Evolutionary conservation across 306 rosid species (phyloP).

Genomic region (Corylus avellana): DNA sequence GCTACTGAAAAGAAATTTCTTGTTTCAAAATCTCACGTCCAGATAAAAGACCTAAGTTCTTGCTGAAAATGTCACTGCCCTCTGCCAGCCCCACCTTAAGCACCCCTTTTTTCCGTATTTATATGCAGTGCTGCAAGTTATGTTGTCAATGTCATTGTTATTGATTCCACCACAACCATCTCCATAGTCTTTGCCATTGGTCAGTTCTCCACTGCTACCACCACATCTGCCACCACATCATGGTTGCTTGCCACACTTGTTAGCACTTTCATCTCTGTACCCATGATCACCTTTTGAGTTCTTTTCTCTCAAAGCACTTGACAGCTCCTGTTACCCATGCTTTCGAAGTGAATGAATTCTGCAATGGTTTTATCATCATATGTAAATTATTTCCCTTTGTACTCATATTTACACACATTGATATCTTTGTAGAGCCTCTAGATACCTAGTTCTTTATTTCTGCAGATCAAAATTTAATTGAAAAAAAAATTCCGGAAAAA

Average conservation of each 20-base stretch:
- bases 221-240: not conserved
- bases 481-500: too few relatives aligned
- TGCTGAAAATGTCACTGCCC: not conserved
- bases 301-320: not conserved
- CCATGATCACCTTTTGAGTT: not conserved
- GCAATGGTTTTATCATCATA: not conserved
- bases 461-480: too few relatives aligned
- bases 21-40: not conserved
- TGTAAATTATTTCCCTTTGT: not conserved
- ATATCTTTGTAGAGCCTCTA: constrained; percentile 43
- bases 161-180: not conserved
- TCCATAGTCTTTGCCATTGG: not conserved
- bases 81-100: not conserved
- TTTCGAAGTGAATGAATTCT: not conserved
- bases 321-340: not conserved
- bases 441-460: too few relatives aligned
- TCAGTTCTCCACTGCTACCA: not conserved
- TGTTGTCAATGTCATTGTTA: not conserved
- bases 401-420: constrained; percentile 30
- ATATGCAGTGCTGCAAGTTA: not conserved
- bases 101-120: not conserved
- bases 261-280: not conserved
- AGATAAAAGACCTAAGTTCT: not conserved
- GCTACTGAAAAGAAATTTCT: not conserved
- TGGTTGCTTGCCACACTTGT: not conserved